A percentile compares a stretch with the other conserved stretches of the same genome.
Conservation (phyloP, 2,329 filamentous ascomycete genomes). For the Ilyonectria robusta region DNA sequence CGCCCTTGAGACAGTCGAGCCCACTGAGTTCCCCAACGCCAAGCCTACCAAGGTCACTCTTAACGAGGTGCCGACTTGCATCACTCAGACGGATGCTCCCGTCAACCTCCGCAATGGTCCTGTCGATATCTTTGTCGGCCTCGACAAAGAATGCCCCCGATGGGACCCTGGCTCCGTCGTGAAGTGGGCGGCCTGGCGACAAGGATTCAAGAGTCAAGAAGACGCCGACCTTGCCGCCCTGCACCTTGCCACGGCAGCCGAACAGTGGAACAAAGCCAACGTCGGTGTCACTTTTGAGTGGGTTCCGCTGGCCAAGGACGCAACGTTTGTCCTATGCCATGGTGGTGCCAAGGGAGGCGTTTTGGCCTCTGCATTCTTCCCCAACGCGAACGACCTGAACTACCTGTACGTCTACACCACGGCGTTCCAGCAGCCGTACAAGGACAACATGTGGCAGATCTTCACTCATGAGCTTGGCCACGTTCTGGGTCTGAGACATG, state of each 20-base stretch:
- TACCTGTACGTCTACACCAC: background rate
- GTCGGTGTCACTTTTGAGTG: conserved; percentile 17
- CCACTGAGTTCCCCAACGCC: background rate
- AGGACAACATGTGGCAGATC: conserved; percentile 9
- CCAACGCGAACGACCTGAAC: conserved; percentile 5
- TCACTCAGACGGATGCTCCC: conserved; percentile 10
- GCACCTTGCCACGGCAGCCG: conserved; percentile 4
- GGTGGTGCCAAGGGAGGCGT: background rate
- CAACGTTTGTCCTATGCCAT: conserved; percentile 9
- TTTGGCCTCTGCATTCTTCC: conserved; percentile 19
- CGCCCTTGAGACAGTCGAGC: conserved; percentile 1
- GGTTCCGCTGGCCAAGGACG: conserved; percentile 1
- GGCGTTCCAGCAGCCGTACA: background rate
- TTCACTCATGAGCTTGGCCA: conserved; percentile 20
- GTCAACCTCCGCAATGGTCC: conserved; percentile 3
- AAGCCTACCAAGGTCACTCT: background rate
- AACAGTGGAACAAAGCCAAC: conserved; percentile 15
- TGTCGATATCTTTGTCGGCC: conserved; percentile 5
- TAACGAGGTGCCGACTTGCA: conserved; percentile 1
- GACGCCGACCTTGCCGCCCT: conserved; percentile 13
- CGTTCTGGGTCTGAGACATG: conserved; percentile 16
- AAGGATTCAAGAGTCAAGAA: conserved; percentile 4
- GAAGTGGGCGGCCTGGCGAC: conserved; percentile 14
- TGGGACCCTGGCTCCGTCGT: conserved; percentile 18
- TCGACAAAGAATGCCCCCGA: conserved; percentile 5